Base-by-base conservation (phyloP, 1,284 basidiomycete genomes). In the Rhodotorula sp. region DNA sequence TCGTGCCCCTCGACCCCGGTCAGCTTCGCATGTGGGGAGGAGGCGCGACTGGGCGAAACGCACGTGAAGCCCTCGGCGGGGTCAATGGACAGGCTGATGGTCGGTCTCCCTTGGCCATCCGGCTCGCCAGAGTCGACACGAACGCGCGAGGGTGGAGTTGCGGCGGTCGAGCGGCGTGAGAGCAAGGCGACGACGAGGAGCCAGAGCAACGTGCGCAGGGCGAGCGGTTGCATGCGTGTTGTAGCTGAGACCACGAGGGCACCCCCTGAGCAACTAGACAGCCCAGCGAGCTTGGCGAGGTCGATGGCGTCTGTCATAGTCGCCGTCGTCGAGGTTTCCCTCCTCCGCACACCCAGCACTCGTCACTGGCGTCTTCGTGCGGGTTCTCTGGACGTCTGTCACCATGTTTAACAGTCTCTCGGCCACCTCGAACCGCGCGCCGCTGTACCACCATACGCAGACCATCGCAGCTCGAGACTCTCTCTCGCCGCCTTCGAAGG, bases 11-110 rank as follows among this genome's bases (percentile, higher is more conserved):
- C 11, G 32, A n/a, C 6, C 7, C 49, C 5, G 24, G n/a, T 61
- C 51, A 61, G 51, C 51, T 44, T n/a, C 20, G 60, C 24, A 58
- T 34, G 57, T 57, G 56, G 54, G 58, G 64, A 32, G n/a, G 10
- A 46, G 17, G 32, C 29, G 29, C 1, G 36, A 4, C 49, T 1
- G 17, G 13, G 19, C 49, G 46, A 29, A 44, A 34, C 66, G 46
- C n/a, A 71, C 70, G 70, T 68, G 57, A 71, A 71, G 20, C 70
- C 70, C 24, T 71, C 66, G n/a, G 56, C 13, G 0, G 64, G 64
- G 22, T 70, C 64, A 13, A 67, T 64, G 27, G 47, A 53, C 15
- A 68, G 34, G 4, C 39, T 64, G 52, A 59, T 44, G 1, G 62
- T 59, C 15, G 62, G 62, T 29, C 59, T 39, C 0, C 67, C 67